phyloP scores from a whole-genome alignment of 176 grass and related monocot genomes.

The barley (Hordeum vulgare) region DNA sequence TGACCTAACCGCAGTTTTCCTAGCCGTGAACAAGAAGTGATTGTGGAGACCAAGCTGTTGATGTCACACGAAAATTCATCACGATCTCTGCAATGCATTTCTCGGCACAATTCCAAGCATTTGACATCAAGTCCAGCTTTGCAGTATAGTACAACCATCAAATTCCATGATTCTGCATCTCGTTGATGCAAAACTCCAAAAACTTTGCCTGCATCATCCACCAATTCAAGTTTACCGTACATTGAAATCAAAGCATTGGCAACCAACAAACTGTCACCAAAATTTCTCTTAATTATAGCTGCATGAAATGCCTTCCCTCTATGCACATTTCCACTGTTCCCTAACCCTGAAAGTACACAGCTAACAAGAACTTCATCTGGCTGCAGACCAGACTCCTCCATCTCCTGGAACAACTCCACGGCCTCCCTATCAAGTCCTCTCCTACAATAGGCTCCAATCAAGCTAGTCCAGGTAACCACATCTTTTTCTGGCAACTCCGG shows the following conservation, averaged over 20 bases:
- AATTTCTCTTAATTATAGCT: constrained; percentile 45
- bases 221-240: constrained; percentile 54
- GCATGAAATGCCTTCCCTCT: constrained; percentile 58
- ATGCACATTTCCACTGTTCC: constrained; percentile 13
- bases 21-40: constrained; percentile 51
- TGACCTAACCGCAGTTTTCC: constrained; percentile 35
- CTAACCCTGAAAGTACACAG: constrained; percentile 49
- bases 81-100: constrained; percentile 32
- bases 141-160: constrained; percentile 44
- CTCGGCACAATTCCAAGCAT: constrained; percentile 60
- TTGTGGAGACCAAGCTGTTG: constrained; percentile 48
- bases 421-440: constrained; percentile 32
- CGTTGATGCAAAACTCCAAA: constrained; percentile 30
- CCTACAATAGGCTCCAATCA: constrained; percentile 49
- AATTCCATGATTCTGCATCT: constrained; percentile 57
- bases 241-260: constrained; percentile 58
- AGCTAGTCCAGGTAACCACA: constrained; percentile 65
- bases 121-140: constrained; percentile 46
- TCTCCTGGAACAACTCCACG: constrained; percentile 32
- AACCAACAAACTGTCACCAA: constrained; percentile 28
- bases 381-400: constrained; percentile 41
- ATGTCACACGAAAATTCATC: constrained; percentile 27
- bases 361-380: constrained; percentile 56
- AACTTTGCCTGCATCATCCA: constrained; percentile 34
- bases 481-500: constrained; percentile 54